Evolutionary conservation across 495 filamentous ascomycete species (phyloP).

Genomic region (Penicillium parvum): DNA sequence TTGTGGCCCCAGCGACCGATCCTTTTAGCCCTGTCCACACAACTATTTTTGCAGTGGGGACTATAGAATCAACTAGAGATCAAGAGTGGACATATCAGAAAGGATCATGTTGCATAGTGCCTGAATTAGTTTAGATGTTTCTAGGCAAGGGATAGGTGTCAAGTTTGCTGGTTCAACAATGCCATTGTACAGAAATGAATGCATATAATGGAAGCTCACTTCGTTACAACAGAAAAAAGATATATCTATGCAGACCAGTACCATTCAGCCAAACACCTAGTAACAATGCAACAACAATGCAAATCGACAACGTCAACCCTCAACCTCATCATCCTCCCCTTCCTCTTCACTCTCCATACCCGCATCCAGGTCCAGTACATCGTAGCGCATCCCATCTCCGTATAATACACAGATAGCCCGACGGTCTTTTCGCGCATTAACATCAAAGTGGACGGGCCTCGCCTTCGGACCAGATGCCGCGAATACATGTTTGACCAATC

Average conservation of each 20-base stretch:
- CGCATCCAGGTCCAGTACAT: constrained; percentile 54
- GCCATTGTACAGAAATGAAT: too few species aligned
- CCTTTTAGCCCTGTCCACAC: constrained; percentile 14
- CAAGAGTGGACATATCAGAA: constrained; percentile 1
- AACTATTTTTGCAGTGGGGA: constrained; percentile 14
- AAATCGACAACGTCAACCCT: too few species aligned
- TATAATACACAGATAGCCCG: constrained; percentile 54
- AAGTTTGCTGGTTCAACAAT: too few species aligned
- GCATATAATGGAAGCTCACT: too few species aligned
- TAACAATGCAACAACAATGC: background rate
- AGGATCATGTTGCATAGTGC: background rate
- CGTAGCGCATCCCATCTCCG: constrained; percentile 51
- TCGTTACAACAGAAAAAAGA: background rate
- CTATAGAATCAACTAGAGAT: background rate
- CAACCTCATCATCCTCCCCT: constrained; percentile 10
- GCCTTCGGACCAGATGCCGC: constrained; percentile 33
- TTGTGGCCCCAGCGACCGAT: constrained; percentile 37
- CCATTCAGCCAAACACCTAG: background rate
- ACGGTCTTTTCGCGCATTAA: constrained; percentile 52
- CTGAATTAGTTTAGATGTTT: background rate
- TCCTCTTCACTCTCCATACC: constrained; percentile 31
- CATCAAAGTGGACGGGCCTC: constrained; percentile 43
- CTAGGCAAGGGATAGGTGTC: background rate
- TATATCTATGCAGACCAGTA: too few species aligned
- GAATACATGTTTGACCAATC: constrained; percentile 33